Percentiles rank a stretch among this genome's conserved stretches.
Evolutionary conservation across 805 yeast genomes (phyloP).

Genomic region (Candida ulmi): DNA sequence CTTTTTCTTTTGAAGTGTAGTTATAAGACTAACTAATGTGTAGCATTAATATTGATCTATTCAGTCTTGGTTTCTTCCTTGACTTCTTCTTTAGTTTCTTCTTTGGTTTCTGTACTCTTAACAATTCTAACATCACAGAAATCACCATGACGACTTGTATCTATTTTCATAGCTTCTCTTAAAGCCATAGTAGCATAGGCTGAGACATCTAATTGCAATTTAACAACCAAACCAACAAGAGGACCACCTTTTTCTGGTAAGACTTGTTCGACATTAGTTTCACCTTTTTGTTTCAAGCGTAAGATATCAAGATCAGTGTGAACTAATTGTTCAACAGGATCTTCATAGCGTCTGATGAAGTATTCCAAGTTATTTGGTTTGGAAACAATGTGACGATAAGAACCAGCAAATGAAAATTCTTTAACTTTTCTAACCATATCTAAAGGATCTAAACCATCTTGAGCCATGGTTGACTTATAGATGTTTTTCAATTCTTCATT

Average conservation of each 20-base stretch:
- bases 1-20: too few relatives aligned
- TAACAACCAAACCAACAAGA: constrained; percentile 66
- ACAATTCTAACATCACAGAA: constrained; percentile 34
- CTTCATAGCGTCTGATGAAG: constrained; percentile 53
- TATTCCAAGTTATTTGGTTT: constrained; percentile 63
- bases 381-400: constrained; percentile 71
- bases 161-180: constrained; percentile 81
- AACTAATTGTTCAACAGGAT: constrained; percentile 65
- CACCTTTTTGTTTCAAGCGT: constrained; percentile 27
- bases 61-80: too few relatives aligned
- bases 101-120: neutral
- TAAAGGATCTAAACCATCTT: constrained; percentile 78
- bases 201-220: constrained; percentile 74
- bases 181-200: constrained; percentile 98
- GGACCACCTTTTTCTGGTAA: constrained; percentile 26
- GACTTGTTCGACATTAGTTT: constrained; percentile 20
- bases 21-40: too few relatives aligned
- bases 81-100: neutral
- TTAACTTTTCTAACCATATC: constrained; percentile 79
- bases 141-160: constrained; percentile 53
- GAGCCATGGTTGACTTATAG: constrained; percentile 68
- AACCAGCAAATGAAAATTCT: constrained; percentile 89
- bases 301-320: constrained; percentile 70
- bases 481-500: constrained; percentile 53
- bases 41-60: too few relatives aligned